Evolutionary conservation across 306 rosid genomes (phyloP), one percentile per base, ranked within the genome.

Genomic region (Acacia confusa): DNA sequence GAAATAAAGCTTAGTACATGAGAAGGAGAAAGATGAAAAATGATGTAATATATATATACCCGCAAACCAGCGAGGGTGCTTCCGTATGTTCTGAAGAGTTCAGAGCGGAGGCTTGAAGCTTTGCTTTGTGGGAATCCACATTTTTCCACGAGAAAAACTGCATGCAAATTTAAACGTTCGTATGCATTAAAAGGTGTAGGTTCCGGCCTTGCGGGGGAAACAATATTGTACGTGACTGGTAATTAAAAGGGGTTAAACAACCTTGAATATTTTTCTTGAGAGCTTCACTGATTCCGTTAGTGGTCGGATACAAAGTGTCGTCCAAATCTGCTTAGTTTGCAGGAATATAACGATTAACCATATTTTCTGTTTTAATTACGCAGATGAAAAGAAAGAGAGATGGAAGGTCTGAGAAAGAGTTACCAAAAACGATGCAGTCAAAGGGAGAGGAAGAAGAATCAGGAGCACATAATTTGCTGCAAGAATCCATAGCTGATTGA

Each of bases 31-130:
- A 41, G 32, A 41, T 68, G 48, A 32, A 65, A 65, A 16, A 7
- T 16, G 58, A 61, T 28, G 10, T 3, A 22, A 53, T 16, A 17
- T 45, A 13, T 47, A 53, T 2, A 72, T 79, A 88, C 98, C 70
- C 98, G 86, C 43, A 93, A 89, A 52, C 99, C 97, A 58, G 97
- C 97, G 47, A 95, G 97, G 34, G 99, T 84, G 88, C 99, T 92
- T 80, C 98, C 99, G 84, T 92, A 89, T 44, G 85, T 90, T 82
- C 88, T 95, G 87, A 95, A 95, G 41, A 95, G 93, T 78, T 95
- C 87, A 25, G 85, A 88, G 9, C 98, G 85, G 25, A 89, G 94
- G n/a, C 81, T 72, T 0, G 88, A 74, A 6, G 99, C 97, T 84
- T 89, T 75, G 78, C 77, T 63, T 44, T 82, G 86, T 30, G 89